Evolutionary conservation across 2,329 filamentous ascomycete species (phyloP).

Genomic region (Diaporthe sp.): DNA sequence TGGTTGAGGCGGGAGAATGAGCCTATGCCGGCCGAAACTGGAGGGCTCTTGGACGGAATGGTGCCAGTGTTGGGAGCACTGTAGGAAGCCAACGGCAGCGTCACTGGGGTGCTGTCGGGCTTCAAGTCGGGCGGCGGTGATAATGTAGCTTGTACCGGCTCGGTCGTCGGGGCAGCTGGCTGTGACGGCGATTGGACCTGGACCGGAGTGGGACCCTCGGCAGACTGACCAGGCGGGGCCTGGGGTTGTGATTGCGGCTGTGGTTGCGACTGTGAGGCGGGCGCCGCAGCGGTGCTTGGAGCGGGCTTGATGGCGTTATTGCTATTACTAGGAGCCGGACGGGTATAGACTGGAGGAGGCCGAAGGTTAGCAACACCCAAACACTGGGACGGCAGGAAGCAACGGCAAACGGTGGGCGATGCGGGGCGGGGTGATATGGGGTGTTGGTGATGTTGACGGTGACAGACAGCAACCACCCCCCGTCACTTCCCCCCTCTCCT

Average conservation of each 20-base stretch:
- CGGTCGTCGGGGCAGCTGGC: slow-evolving; percentile 34
- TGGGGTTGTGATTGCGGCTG: slow-evolving; percentile 18
- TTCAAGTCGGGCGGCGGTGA: slow-evolving; percentile 39
- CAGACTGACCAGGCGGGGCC: slow-evolving; percentile 6
- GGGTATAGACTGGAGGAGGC: slow-evolving; percentile 70
- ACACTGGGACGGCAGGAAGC: slow-evolving; percentile 6
- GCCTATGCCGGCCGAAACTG: slow-evolving; percentile 39
- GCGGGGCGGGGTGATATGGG: not conserved
- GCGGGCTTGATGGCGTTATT: slow-evolving; percentile 16
- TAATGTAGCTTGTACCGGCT: slow-evolving; percentile 43
- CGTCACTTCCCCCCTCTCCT: not conserved
- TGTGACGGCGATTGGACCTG: slow-evolving; percentile 25
- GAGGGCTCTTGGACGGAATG: slow-evolving; percentile 47
- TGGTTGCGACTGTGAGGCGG: slow-evolving; percentile 22
- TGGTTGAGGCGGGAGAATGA: slow-evolving; percentile 48
- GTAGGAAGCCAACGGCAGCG: slow-evolving; percentile 58
- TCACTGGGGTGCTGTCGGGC: slow-evolving; percentile 52
- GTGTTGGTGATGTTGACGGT: not conserved
- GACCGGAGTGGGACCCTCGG: slow-evolving; percentile 13
- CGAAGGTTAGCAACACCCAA: slow-evolving; percentile 28
- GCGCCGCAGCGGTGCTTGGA: slow-evolving; percentile 11
- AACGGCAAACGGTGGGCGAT: slow-evolving; percentile 18
- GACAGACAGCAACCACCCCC: not conserved
- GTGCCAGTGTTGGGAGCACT: slow-evolving; percentile 46
- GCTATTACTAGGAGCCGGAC: slow-evolving; percentile 63